Evolutionary conservation across 768 basidiomycete species (phyloP).

Genomic region (Hygrophorus russula): DNA sequence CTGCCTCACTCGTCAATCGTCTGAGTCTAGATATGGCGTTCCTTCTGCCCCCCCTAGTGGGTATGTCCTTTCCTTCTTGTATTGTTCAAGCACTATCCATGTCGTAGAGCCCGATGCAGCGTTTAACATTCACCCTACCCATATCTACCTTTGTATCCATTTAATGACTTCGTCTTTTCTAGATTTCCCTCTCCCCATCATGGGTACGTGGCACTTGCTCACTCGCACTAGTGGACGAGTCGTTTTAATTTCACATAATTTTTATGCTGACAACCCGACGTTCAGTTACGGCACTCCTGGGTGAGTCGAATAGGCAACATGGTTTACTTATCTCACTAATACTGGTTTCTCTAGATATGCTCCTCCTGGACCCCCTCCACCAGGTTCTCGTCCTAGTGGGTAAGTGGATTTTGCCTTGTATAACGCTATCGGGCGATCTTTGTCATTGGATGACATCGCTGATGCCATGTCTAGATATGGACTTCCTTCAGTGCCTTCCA

Average conservation of each 20-base stretch:
- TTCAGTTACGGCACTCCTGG: conserved; percentile 9
- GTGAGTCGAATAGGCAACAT: conserved; percentile 9
- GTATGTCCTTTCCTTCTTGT: conserved; percentile 1
- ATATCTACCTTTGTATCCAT: neutral
- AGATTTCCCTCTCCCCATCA: conserved; percentile 13
- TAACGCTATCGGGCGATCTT: too few species aligned
- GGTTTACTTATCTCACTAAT: neutral
- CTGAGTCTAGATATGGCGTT: neutral
- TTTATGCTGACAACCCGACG: neutral
- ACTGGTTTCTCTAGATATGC: conserved; percentile 16
- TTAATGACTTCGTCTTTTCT: conserved; percentile 2
- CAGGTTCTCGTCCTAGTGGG: conserved; percentile 14
- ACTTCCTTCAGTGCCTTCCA: too few species aligned
- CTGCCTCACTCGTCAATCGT: neutral
- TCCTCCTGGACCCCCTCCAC: conserved; percentile 24
- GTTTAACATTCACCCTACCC: neutral
- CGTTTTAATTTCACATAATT: neutral
- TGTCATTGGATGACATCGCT: too few species aligned
- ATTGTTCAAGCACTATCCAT: neutral
- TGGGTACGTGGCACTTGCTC: conserved; percentile 6
- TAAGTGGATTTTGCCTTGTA: neutral
- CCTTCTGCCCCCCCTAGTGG: conserved; percentile 6
- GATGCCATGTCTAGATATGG: too few species aligned
- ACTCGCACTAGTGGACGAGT: neutral
- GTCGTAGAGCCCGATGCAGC: neutral